Evolutionary conservation across 257 asterid genomes (phyloP).

Genomic region (Solanum microdontum): DNA sequence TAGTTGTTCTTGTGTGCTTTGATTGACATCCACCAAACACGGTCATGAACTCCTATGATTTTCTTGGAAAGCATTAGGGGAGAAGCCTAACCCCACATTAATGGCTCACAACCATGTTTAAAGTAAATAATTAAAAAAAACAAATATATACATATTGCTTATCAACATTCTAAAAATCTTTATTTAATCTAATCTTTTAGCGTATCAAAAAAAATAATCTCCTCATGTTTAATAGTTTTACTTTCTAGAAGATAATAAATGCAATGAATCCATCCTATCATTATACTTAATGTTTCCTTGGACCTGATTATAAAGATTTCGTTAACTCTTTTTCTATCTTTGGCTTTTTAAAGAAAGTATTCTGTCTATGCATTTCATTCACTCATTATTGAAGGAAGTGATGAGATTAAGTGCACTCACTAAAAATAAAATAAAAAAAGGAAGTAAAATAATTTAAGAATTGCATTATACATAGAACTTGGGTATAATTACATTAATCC

Average conservation of each 20-base stretch:
- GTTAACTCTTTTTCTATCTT: background rate
- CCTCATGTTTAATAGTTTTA: background rate
- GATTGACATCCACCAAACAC: too few relatives aligned
- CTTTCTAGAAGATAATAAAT: background rate
- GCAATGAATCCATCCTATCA: background rate
- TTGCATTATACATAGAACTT: background rate
- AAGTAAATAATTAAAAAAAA: too few relatives aligned
- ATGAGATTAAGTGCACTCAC: background rate
- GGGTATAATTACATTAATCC: background rate
- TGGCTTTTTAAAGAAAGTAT: background rate
- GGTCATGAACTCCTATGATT: too few relatives aligned
- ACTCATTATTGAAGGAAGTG: background rate
- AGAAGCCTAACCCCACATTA: too few relatives aligned
- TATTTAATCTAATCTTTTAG: background rate
- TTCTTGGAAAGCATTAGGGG: too few relatives aligned
- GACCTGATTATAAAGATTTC: background rate
- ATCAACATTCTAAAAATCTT: background rate
- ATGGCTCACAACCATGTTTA: too few relatives aligned
- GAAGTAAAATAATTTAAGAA: background rate
- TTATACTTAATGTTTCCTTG: background rate
- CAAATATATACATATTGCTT: background rate
- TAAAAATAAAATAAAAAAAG: background rate
- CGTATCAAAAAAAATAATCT: background rate
- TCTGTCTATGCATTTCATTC: background rate
- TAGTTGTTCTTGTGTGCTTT: too few relatives aligned